Base-by-base conservation (phyloP, 768 basidiomycete species). In the Hirschioporus abietinus region DNA sequence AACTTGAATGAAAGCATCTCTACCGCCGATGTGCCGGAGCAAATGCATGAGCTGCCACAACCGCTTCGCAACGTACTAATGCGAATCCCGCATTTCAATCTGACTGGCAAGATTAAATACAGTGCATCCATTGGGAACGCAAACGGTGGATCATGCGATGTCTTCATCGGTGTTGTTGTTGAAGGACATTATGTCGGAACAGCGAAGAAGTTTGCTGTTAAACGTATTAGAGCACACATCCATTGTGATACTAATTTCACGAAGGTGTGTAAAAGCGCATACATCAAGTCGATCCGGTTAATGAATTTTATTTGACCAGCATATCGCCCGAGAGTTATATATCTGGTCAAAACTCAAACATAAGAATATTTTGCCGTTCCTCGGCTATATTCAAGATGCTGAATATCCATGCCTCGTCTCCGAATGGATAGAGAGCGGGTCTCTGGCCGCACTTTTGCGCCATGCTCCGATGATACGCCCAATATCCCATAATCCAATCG, bases 271-370 rank as follows among this genome's bases (percentile, higher is more conserved):
- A 52, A 3, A 15, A 15, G 20, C 12, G 20, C 20, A 52, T 52
- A 52, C 42, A 52, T 52, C 6, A 20, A 6, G 20, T 20, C 3
- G 12, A 12, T 15, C 20, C 20, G 42, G 12, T 15, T 52, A 5
- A 52, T 10, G 4, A 30, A 8, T 6, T 52, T 20, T 15, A 52
- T 20, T 20, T 15, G 15, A 7, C 35, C 15, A 61, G 60, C 30
- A 34, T 24, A 24, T 61, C 23, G 60, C 60, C 12, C 30, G 25
- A 34, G 60, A 61, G 20, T 34, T 61, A 18, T 25, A 34, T 61
- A 61, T 61, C 30, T 61, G 60, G 60, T 61, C 60, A 2, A 61
- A 61, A 24, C 24, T 61, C 24, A 25, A 25, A 23, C 60, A 61
- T 34, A 3, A 25, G 3, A 61, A 61, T 61, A 15, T 61, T 15